Conservation (phyloP, 2,329 filamentous ascomycete genomes). For the Pleomassaria siparia region DNA sequence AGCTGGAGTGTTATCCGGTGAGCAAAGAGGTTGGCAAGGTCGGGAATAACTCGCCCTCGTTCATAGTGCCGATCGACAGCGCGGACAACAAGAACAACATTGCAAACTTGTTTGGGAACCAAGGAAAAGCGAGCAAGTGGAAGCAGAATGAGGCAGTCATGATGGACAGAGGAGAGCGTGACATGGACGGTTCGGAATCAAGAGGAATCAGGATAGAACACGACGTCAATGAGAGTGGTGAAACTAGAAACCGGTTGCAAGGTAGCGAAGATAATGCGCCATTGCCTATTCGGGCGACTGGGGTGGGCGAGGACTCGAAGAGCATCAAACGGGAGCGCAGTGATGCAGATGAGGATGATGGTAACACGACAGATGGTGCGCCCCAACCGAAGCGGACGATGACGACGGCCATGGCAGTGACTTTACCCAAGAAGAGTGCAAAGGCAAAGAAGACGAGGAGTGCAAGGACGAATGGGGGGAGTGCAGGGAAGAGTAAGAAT, state of each 20-base stretch:
- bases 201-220: constrained; percentile 40
- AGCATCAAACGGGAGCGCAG: constrained; percentile 53
- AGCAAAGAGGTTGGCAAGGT: constrained; percentile 90
- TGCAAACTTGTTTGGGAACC: constrained; percentile 82
- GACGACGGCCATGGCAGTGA: constrained; percentile 13
- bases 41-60: constrained; percentile 82
- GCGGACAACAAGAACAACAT: constrained; percentile 91
- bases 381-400: constrained; percentile 45
- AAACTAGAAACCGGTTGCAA: constrained; percentile 46
- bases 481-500: constrained; percentile 48
- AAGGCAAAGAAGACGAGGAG: constrained; percentile 54
- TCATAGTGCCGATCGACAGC: constrained; percentile 80
- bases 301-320: constrained; percentile 22
- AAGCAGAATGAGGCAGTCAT: constrained; percentile 16
- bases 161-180: constrained; percentile 26
- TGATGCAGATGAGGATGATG: constrained; percentile 36
- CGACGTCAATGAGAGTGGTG: constrained; percentile 44
- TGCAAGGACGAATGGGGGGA: constrained; percentile 57
- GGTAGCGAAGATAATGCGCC: constrained; percentile 56
- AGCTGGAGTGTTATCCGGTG: constrained; percentile 83
- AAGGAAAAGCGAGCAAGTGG: constrained; percentile 41
- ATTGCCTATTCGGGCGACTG: constrained; percentile 43
- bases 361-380: constrained; percentile 31
- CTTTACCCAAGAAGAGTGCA: constrained; percentile 24
- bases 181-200: constrained; percentile 25